Conservation (phyloP, 305 asterid species). For the Ajuga reptans region DNA sequence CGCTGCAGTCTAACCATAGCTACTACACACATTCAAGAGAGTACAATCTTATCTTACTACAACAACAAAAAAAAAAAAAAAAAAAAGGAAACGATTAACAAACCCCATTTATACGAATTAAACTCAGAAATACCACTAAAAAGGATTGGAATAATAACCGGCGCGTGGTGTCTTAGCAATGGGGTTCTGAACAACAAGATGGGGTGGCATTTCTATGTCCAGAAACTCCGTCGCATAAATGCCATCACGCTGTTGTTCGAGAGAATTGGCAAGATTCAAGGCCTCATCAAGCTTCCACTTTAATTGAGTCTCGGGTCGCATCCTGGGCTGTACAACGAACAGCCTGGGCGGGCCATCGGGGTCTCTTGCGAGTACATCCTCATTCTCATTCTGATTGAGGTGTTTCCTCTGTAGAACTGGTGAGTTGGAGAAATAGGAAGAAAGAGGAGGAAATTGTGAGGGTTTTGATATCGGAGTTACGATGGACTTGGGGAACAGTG, state of each 20-base stretch:
- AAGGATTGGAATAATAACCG: constrained; percentile 32
- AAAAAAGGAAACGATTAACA: not conserved
- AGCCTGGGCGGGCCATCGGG: constrained; percentile 55
- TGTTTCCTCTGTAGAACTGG: constrained; percentile 22
- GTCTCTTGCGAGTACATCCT: constrained; percentile 38
- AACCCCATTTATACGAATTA: not conserved
- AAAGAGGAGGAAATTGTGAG: constrained; percentile 4
- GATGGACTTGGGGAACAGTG: not conserved
- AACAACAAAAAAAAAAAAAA: too few species aligned
- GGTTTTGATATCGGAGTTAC: constrained; percentile 7
- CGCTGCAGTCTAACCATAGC: not conserved
- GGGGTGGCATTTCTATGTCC: constrained; percentile 61
- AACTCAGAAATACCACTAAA: not conserved
- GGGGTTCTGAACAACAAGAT: constrained; percentile 83
- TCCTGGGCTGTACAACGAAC: constrained; percentile 80
- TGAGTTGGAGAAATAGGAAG: constrained; percentile 30
- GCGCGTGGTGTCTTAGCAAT: constrained; percentile 51
- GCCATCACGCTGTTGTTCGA: constrained; percentile 78
- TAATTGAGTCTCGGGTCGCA: constrained; percentile 58
- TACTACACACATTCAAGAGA: not conserved
- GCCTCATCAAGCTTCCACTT: constrained; percentile 73
- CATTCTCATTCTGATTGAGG: constrained; percentile 4
- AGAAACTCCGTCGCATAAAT: constrained; percentile 44
- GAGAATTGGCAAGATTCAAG: constrained; percentile 70
- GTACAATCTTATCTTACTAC: not conserved